phyloP scores from a whole-genome alignment of 208 protist genomes.

The Acanthamoeba castellanii region DNA sequence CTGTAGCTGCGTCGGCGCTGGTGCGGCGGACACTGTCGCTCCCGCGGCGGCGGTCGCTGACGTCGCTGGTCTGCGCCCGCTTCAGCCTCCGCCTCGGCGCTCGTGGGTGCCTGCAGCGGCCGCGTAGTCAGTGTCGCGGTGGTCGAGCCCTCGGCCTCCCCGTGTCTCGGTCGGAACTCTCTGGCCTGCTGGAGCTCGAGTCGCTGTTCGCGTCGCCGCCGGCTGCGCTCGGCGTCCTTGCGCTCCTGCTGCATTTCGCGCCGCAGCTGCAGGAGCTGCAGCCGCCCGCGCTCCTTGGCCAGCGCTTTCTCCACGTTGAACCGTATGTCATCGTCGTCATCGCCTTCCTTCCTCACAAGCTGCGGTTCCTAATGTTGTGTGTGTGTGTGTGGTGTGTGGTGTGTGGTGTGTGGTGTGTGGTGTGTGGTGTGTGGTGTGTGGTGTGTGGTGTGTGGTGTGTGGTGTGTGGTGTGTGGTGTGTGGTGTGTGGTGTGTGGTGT shows the following conservation, averaged over 20 bases:
- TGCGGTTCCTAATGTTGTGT: background rate
- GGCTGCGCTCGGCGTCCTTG: background rate
- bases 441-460: no score
- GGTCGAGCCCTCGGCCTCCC: no score
- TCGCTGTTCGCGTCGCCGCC: background rate
- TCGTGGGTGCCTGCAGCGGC: background rate
- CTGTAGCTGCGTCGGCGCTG: background rate
- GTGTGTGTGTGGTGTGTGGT: no score
- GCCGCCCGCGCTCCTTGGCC: background rate
- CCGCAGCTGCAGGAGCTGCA: conserved; percentile 17
- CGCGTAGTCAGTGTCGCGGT: background rate
- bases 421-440: no score
- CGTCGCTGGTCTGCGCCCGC: background rate
- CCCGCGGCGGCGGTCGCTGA: background rate
- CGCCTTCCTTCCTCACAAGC: background rate
- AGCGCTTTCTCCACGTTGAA: background rate
- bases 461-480: no score
- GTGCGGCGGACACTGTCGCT: background rate
- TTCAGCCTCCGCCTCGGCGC: background rate
- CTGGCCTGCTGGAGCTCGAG: background rate
- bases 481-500: no score
- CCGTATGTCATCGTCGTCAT: background rate
- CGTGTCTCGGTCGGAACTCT: no score
- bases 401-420: no score
- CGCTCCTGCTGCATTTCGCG: background rate